These are phyloP conservation scores for Mycosarcoma mackinlayi DNA, from an alignment of 1,284 basidiomycete genomes.

Conservation along the genomic window DNA sequence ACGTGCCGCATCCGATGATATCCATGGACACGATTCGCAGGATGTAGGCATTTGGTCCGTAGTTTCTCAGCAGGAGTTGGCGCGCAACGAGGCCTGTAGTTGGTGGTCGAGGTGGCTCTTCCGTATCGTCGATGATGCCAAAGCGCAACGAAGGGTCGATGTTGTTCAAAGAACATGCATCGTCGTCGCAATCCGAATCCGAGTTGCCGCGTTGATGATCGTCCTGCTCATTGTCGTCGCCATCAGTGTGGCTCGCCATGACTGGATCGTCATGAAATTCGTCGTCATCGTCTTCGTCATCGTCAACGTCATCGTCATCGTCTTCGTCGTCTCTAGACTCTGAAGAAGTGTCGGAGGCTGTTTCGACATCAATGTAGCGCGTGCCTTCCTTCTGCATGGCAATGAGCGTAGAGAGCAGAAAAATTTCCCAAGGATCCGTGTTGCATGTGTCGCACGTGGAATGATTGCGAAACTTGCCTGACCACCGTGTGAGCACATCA, in stretches of 20 bases:
- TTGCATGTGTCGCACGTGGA: slow-evolving; percentile 27
- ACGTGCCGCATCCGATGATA: slow-evolving; percentile 5
- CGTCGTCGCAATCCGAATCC: not conserved
- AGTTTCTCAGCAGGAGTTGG: slow-evolving; percentile 17
- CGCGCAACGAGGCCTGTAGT: not conserved
- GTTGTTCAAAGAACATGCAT: not conserved
- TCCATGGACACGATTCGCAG: slow-evolving; percentile 31
- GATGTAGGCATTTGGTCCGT: slow-evolving; percentile 26
- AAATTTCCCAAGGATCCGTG: slow-evolving; percentile 31
- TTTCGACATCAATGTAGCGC: slow-evolving; percentile 23
- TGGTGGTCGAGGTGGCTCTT: slow-evolving; percentile 3
- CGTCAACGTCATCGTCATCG: not conserved
- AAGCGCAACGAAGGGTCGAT: slow-evolving; percentile 2
- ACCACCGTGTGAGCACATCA: slow-evolving; percentile 8
- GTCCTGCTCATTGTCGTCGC: slow-evolving; percentile 5
- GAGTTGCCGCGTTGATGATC: not conserved
- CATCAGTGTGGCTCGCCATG: no score
- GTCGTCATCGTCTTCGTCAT: not conserved
- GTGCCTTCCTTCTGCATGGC: slow-evolving; percentile 18
- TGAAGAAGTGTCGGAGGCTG: slow-evolving; percentile 26
- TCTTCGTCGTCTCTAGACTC: slow-evolving; percentile 9
- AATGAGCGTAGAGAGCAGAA: slow-evolving; percentile 13
- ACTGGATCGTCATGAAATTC: no score
- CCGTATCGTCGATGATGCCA: not conserved
- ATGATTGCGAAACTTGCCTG: slow-evolving; percentile 10